Evolutionary conservation across 2,329 filamentous ascomycete species (phyloP).

Genomic region (Aspergillus brunneoviolaceus): DNA sequence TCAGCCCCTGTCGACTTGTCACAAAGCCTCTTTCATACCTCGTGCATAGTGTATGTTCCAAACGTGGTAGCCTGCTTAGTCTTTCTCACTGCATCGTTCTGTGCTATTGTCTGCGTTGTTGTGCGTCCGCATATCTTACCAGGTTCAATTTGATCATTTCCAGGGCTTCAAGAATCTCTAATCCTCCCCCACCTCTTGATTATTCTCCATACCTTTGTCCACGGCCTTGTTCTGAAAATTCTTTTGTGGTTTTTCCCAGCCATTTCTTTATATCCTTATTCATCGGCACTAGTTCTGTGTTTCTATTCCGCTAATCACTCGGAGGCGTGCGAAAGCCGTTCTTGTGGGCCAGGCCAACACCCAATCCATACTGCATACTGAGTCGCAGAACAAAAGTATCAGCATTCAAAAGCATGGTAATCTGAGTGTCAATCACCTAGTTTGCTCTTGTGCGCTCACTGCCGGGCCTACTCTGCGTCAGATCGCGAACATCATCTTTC

Average conservation of each 20-base stretch:
- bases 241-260: neutral
- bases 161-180: conserved; percentile 1
- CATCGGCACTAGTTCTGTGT: neutral
- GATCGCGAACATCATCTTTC: neutral
- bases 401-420: neutral
- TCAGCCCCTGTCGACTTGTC: conserved; percentile 3
- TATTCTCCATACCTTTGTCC: conserved; percentile 4
- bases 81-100: conserved; percentile 19
- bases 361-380: neutral
- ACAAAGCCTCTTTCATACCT: conserved; percentile 3
- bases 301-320: neutral
- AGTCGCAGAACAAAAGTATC: neutral
- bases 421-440: neutral
- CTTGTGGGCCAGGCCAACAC: neutral
- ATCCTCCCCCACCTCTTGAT: conserved; percentile 3
- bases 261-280: neutral
- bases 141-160: conserved; percentile 16
- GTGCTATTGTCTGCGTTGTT: conserved; percentile 16
- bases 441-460: neutral
- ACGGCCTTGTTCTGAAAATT: neutral
- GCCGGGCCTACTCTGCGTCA: neutral
- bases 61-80: conserved; percentile 19
- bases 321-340: neutral
- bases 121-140: conserved; percentile 15
- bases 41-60: conserved; percentile 12